phyloP scores from a whole-genome alignment of 495 filamentous ascomycete genomes.

The Aspergillus olivimuriae region DNA sequence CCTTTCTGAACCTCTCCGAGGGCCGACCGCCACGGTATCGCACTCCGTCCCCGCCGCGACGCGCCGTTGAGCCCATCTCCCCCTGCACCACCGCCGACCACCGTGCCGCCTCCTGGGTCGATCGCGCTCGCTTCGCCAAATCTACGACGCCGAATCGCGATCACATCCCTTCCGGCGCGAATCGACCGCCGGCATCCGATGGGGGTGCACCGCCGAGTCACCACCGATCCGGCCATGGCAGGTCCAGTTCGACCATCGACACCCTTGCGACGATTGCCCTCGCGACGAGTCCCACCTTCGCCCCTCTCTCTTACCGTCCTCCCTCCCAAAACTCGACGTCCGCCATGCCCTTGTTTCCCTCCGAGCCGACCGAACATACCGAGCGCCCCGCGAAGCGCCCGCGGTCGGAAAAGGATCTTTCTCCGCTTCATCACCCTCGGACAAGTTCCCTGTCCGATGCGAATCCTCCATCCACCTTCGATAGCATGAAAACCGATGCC shows the following conservation, averaged over 20 bases:
- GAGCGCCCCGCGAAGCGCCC: constrained; percentile 56
- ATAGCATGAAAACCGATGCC: constrained; percentile 47
- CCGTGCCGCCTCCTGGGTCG: constrained; percentile 26
- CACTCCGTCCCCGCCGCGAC: constrained; percentile 49
- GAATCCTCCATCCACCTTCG: constrained; percentile 32
- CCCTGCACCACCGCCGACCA: constrained; percentile 32
- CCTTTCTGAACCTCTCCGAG: constrained; percentile 35
- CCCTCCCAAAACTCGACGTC: constrained; percentile 26
- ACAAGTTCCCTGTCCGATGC: constrained; percentile 34
- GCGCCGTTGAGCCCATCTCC: constrained; percentile 48
- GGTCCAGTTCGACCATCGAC: constrained; percentile 46
- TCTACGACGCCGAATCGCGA: constrained; percentile 25
- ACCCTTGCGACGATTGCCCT: constrained; percentile 50
- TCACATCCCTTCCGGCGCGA: constrained; percentile 17
- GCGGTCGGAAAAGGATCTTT: constrained; percentile 50
- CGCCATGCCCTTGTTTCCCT: constrained; percentile 26
- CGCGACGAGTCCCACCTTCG: constrained; percentile 42
- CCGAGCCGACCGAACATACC: constrained; percentile 19
- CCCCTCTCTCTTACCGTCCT: constrained; percentile 29
- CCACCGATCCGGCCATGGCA: constrained; percentile 38
- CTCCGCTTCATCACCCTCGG: constrained; percentile 33
- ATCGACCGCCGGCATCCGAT: constrained; percentile 8
- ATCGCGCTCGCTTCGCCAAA: constrained; percentile 21
- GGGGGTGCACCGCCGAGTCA: constrained; percentile 15
- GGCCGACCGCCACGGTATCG: constrained; percentile 44